Conservation (phyloP, 768 basidiomycete genomes). For the Strobilomyces dryophilus region DNA sequence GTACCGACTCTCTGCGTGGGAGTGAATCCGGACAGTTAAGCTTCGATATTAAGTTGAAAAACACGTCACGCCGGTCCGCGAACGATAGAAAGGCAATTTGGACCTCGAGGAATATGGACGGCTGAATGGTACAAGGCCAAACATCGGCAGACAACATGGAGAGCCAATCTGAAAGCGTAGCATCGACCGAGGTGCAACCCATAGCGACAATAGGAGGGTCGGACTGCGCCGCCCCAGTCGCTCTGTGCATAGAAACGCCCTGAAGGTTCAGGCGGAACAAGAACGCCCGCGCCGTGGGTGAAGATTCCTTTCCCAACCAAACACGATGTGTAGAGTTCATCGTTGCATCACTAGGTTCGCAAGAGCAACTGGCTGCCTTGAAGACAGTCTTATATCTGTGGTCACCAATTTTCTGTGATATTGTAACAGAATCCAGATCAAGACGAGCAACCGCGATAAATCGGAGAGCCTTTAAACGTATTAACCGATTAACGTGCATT, state of each 20-base stretch:
- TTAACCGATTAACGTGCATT: not conserved
- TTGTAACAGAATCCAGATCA: conserved; percentile 43
- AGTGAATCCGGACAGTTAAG: conserved; percentile 15
- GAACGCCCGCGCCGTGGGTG: conserved; percentile 40
- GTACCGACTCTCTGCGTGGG: not conserved
- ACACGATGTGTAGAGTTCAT: conserved; percentile 43
- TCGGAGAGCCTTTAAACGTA: conserved; percentile 17
- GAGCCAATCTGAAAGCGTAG: conserved; percentile 60
- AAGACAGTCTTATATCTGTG: conserved; percentile 43
- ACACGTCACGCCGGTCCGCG: conserved; percentile 50
- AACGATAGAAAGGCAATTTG: conserved; percentile 44
- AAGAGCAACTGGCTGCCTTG: conserved; percentile 36
- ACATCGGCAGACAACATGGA: conserved; percentile 37
- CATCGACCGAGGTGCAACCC: conserved; percentile 25
- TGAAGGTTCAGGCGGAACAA: conserved; percentile 40
- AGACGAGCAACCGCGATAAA: conserved; percentile 40
- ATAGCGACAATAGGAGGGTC: conserved; percentile 30
- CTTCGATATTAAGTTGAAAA: conserved; percentile 37
- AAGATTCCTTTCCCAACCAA: conserved; percentile 50
- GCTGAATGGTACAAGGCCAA: conserved; percentile 47
- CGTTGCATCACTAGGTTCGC: conserved; percentile 46
- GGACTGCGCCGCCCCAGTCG: conserved; percentile 30
- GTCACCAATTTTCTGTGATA: conserved; percentile 35
- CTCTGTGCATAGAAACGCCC: conserved; percentile 45
- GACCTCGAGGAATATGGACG: conserved; percentile 48